Conservation (phyloP, 1,284 basidiomycete genomes). For the Malassezia japonica region DNA sequence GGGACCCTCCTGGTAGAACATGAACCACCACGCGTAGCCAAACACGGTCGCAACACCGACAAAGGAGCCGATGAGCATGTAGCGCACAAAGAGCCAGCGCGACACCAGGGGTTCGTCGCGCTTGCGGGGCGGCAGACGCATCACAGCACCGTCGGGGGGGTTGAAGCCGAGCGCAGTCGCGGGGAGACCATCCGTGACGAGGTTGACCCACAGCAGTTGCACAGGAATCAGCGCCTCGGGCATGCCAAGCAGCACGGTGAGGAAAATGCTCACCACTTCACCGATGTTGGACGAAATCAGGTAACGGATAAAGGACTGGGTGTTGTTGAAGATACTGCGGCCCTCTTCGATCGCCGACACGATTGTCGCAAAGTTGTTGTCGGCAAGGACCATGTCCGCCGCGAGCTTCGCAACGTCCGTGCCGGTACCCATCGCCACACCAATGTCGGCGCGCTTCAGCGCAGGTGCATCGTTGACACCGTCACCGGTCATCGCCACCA, state of each 20-base stretch:
- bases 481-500: conserved; percentile 75
- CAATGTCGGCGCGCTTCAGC: conserved; percentile 50
- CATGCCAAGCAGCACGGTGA: conserved; percentile 93
- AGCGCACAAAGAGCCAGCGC: conserved; percentile 89
- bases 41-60: conserved; percentile 91
- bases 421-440: conserved; percentile 51
- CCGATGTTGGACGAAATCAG: conserved; percentile 89
- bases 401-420: conserved; percentile 51
- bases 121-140: conserved; percentile 80
- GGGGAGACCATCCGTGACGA: conserved; percentile 67
- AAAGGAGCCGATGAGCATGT: conserved; percentile 82
- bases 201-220: conserved; percentile 72
- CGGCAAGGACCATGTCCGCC: conserved; percentile 51
- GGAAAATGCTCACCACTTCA: conserved; percentile 93
- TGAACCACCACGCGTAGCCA: conserved; percentile 98
- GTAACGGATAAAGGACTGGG: conserved; percentile 87
- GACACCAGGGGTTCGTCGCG: conserved; percentile 81
- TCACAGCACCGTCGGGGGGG: conserved; percentile 79
- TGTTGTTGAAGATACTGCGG: conserved; percentile 94
- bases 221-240: conserved; percentile 96
- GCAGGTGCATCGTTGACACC: conserved; percentile 52
- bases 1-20: conserved; percentile 77
- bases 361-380: conserved; percentile 52
- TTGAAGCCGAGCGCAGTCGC: conserved; percentile 99
- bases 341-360: conserved; percentile 65